These are phyloP conservation scores for Urostyla sp. DNA, from an alignment of 73 alveolate genomes.

Conservation along the genomic window DNA sequence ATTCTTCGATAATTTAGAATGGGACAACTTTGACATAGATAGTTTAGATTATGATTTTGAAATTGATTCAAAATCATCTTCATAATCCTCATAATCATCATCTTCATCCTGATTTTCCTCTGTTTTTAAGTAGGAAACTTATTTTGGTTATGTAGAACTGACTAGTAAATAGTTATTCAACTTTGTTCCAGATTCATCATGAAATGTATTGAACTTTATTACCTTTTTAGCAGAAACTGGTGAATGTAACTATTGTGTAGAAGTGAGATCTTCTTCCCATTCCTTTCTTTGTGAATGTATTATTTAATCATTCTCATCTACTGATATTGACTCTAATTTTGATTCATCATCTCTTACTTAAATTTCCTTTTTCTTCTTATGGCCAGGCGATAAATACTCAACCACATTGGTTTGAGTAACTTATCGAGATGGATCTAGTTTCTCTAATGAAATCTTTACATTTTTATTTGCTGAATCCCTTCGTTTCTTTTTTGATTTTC, in stretches of 20 bases:
- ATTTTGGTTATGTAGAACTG: neutral
- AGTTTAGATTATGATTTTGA: constrained; percentile 11
- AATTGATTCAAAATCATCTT: constrained; percentile 50
- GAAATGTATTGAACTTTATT: neutral
- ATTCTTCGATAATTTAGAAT: neutral
- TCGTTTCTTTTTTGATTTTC: neutral
- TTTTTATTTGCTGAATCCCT: no score
- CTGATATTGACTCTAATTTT: constrained; percentile 46
- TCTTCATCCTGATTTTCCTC: neutral
- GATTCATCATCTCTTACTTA: constrained; percentile 32
- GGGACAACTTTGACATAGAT: constrained; percentile 7
- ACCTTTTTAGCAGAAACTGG: constrained; percentile 3
- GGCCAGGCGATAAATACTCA: no score
- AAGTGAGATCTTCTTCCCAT: constrained; percentile 56
- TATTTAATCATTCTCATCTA: constrained; percentile 16
- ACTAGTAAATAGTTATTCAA: constrained; percentile 1
- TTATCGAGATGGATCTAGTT: no score
- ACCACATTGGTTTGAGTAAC: no score
- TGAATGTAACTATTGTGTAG: constrained; percentile 9
- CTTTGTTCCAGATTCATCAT: neutral
- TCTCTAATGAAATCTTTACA: no score
- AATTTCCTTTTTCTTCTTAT: no score
- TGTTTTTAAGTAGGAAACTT: constrained; percentile 3
- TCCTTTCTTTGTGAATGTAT: constrained; percentile 21
- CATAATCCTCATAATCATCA: constrained; percentile 12